Conservation (phyloP, 2,329 filamentous ascomycete genomes). For the Hortaea werneckii region DNA sequence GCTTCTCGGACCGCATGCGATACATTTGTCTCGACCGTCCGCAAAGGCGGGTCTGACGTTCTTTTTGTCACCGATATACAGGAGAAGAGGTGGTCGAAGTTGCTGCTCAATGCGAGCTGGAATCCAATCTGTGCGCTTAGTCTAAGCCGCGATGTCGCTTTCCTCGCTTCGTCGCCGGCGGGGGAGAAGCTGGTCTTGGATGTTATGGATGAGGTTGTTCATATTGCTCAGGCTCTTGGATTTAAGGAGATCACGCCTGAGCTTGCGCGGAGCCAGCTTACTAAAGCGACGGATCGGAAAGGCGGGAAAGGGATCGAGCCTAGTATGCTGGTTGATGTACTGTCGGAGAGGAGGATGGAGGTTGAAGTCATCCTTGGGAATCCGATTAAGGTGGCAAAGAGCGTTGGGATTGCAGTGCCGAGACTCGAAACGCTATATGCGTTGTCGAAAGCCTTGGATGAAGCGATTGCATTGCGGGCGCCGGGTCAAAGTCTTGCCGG, state of each 20-base stretch:
- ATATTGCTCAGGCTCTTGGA: constrained; percentile 32
- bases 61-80: constrained; percentile 45
- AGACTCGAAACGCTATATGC: constrained; percentile 37
- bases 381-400: constrained; percentile 31
- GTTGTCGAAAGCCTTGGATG: constrained; percentile 33
- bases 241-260: constrained; percentile 28
- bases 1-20: background rate
- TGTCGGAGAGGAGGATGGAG: constrained; percentile 34
- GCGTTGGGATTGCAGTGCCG: constrained; percentile 31
- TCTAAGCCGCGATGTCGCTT: constrained; percentile 42
- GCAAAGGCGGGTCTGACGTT: constrained; percentile 36
- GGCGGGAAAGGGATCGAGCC: constrained; percentile 34
- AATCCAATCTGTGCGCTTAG: constrained; percentile 51
- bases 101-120: constrained; percentile 52
- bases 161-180: constrained; percentile 34
- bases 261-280: constrained; percentile 29
- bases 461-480: constrained; percentile 19
- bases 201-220: constrained; percentile 38
- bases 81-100: constrained; percentile 48
- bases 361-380: constrained; percentile 44
- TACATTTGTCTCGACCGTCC: constrained; percentile 5
- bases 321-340: constrained; percentile 42
- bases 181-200: constrained; percentile 28
- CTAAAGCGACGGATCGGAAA: constrained; percentile 28
- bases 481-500: constrained; percentile 13